Conservation (phyloP, 2,329 filamentous ascomycete genomes). For the Cladorrhinum sp. region DNA sequence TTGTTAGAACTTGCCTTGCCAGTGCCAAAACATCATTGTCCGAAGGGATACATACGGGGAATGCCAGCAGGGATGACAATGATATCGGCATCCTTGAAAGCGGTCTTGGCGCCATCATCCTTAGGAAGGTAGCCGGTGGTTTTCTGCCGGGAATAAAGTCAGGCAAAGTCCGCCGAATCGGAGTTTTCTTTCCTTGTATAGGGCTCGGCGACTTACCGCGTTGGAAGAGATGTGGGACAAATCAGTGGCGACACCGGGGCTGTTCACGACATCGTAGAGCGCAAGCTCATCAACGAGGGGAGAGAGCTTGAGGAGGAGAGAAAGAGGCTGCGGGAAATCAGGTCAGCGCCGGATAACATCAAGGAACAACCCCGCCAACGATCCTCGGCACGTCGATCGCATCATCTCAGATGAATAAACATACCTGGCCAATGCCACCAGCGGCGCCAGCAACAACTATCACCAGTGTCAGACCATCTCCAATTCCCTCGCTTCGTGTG, state of each 20-base stretch:
- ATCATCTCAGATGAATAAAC: conserved; percentile 26
- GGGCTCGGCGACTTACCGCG: conserved; percentile 54
- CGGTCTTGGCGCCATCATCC: conserved; percentile 79
- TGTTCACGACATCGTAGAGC: conserved; percentile 99
- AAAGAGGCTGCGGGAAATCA: conserved; percentile 67
- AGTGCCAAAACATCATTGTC: neutral
- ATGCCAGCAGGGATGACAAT: conserved; percentile 97
- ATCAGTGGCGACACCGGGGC: conserved; percentile 91
- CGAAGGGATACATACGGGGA: conserved; percentile 66
- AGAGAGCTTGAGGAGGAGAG: conserved; percentile 89
- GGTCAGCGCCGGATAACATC: conserved; percentile 21
- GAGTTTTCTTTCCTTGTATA: conserved; percentile 5
- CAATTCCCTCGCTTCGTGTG: conserved; percentile 13
- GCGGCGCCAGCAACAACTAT: conserved; percentile 87
- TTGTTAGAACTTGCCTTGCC: neutral
- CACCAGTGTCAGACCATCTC: conserved; percentile 16
- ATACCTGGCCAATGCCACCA: conserved; percentile 96
- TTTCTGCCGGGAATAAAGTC: conserved; percentile 52
- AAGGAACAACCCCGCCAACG: neutral
- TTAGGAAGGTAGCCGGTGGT: conserved; percentile 83
- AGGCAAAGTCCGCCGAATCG: conserved; percentile 3
- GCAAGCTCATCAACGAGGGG: conserved; percentile 87
- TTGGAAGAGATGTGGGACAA: conserved; percentile 94
- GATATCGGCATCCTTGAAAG: conserved; percentile 90
- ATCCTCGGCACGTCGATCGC: neutral